Conservation (phyloP, 306 rosid species). For the Corylus americana region DNA sequence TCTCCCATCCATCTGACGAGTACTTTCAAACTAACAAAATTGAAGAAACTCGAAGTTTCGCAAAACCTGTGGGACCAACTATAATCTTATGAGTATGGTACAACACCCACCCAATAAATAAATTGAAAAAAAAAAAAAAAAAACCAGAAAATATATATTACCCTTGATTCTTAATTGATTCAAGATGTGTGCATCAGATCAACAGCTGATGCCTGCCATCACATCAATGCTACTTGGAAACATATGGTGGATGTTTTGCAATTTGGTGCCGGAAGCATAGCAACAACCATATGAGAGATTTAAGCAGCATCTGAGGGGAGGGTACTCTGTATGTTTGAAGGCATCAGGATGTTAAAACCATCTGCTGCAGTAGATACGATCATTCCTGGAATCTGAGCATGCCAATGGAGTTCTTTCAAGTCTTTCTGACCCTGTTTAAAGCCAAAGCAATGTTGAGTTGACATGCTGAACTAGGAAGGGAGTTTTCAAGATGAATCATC, state of each 20-base stretch:
- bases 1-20: background rate
- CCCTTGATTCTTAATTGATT: background rate
- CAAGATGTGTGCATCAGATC: background rate
- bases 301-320: conserved; percentile 59
- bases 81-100: background rate
- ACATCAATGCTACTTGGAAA: background rate
- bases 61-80: background rate
- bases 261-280: too few relatives aligned
- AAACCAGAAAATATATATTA: background rate
- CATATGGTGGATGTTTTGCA: background rate
- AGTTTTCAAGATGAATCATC: background rate
- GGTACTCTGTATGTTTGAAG: conserved; percentile 82
- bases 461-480: background rate
- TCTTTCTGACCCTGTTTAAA: conserved; percentile 83
- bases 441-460: conserved; percentile 7
- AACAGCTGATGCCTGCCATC: background rate
- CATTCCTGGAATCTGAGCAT: conserved; percentile 95
- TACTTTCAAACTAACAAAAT: background rate
- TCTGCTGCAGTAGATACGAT: conserved; percentile 87
- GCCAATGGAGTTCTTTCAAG: conserved; percentile 95
- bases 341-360: conserved; percentile 92
- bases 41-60: background rate
- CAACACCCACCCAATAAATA: background rate
- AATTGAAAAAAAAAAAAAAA: background rate
- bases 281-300: too few relatives aligned